Percentiles rank a stretch among this genome's conserved stretches.
phyloP scores from a whole-genome alignment of 1,139 yeast species.

The Protomyces gravidus region DNA sequence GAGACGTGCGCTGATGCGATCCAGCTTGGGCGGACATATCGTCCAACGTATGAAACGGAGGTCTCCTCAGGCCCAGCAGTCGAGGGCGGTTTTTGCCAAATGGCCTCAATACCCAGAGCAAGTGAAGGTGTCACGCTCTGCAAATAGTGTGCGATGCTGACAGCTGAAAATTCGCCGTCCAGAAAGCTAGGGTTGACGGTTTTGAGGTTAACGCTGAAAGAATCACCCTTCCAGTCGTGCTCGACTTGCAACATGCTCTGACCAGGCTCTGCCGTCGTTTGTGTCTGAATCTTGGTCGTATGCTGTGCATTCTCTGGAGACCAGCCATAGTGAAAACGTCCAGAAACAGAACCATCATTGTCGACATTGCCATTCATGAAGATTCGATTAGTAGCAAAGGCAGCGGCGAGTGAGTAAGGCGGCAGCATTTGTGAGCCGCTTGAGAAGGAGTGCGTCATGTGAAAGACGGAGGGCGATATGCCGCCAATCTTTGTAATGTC shows the following conservation, averaged over 20 bases:
- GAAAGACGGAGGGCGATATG: constrained; percentile 84
- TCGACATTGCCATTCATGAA: constrained; percentile 31
- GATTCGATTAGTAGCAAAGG: constrained; percentile 69
- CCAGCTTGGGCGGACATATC: constrained; percentile 86
- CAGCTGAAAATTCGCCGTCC: constrained; percentile 70
- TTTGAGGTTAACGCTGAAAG: constrained; percentile 83
- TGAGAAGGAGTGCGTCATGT: constrained; percentile 90
- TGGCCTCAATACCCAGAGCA: constrained; percentile 87
- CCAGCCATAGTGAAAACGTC: constrained; percentile 93
- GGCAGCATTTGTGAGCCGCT: constrained; percentile 79
- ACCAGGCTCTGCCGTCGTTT: constrained; percentile 57
- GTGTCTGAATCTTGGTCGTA: constrained; percentile 80
- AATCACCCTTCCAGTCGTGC: constrained; percentile 89
- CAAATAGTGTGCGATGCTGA: constrained; percentile 82
- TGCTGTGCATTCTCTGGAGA: constrained; percentile 51
- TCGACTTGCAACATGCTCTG: constrained; percentile 97
- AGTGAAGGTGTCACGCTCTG: constrained; percentile 82
- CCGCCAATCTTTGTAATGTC: constrained; percentile 90
- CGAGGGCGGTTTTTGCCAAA: constrained; percentile 70
- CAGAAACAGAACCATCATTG: constrained; percentile 69
- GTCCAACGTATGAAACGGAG: constrained; percentile 83
- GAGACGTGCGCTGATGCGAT: constrained; percentile 78
- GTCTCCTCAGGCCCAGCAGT: constrained; percentile 82
- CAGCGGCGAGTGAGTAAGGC: constrained; percentile 84
- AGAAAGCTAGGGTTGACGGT: constrained; percentile 81